Conservation (phyloP, 495 filamentous ascomycete species). For the Penicillium tannophilum region DNA sequence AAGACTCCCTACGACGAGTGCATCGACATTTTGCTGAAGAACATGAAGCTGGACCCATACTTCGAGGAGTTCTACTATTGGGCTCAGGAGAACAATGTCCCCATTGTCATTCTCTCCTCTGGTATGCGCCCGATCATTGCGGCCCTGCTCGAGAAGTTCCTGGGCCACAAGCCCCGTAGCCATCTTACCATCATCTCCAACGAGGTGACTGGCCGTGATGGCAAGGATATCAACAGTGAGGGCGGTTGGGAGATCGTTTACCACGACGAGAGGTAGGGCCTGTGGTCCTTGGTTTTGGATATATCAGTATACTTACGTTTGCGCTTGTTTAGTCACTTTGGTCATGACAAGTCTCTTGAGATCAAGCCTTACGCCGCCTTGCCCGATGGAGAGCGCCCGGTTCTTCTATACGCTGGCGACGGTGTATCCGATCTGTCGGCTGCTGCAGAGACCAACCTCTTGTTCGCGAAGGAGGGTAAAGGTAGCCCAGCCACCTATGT, state of each 20-base stretch:
- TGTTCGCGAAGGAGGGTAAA: conserved; percentile 88
- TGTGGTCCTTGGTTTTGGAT: not conserved
- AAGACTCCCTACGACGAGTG: conserved; percentile 77
- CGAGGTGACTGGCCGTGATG: conserved; percentile 64
- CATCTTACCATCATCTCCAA: conserved; percentile 87
- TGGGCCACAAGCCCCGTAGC: conserved; percentile 66
- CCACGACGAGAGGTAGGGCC: conserved; percentile 75
- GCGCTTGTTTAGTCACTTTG: conserved; percentile 62
- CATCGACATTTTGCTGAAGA: conserved; percentile 69
- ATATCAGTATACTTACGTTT: not conserved
- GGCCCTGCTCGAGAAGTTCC: conserved; percentile 72
- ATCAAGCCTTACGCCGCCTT: conserved; percentile 82
- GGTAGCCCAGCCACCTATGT: conserved; percentile 49
- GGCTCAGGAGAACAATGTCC: conserved; percentile 77
- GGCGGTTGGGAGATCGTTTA: conserved; percentile 86
- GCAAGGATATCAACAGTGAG: conserved; percentile 74
- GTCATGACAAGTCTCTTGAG: conserved; percentile 90
- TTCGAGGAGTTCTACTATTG: conserved; percentile 87
- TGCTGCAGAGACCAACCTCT: conserved; percentile 81
- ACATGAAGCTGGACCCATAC: conserved; percentile 83
- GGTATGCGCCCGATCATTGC: conserved; percentile 93
- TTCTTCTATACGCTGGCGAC: conserved; percentile 87
- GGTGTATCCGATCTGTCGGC: conserved; percentile 88
- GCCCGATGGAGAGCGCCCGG: conserved; percentile 66
- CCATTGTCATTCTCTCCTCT: conserved; percentile 85